phyloP scores from a whole-genome alignment of 306 rosid species.

The Fragaria iinumae region DNA sequence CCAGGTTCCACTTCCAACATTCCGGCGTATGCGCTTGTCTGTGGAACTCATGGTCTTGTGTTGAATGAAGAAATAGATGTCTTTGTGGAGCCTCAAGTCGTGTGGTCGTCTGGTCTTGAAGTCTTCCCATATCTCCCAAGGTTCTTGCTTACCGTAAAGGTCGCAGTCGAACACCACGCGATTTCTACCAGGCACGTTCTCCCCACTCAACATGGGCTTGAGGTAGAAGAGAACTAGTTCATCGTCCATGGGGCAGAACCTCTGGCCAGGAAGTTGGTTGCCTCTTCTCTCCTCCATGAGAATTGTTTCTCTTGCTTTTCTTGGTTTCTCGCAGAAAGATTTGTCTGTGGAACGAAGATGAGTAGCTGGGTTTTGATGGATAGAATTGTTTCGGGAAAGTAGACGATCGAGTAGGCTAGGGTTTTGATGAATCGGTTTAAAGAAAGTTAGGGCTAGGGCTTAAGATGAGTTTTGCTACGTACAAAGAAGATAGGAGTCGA shows the following conservation, averaged over 20 bases:
- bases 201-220: background rate
- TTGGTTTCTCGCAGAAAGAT: background rate
- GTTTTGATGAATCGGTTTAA: too few species aligned
- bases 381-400: too few species aligned
- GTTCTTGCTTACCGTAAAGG: background rate
- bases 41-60: background rate
- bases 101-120: background rate
- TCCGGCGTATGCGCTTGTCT: background rate
- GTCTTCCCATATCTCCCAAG: background rate
- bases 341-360: background rate
- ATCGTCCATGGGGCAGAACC: background rate
- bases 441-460: too few species aligned
- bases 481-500: background rate
- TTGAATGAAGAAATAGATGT: background rate
- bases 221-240: conserved; percentile 2
- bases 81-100: background rate
- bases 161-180: background rate
- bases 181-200: background rate
- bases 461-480: too few species aligned
- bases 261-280: background rate
- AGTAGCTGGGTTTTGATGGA: background rate
- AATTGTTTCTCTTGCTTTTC: background rate
- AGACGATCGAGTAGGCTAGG: too few species aligned
- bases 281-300: background rate
- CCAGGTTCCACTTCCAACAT: background rate